These are phyloP conservation scores for baker's yeast (Saccharomyces cerevisiae) DNA, from an alignment of 805 yeast genomes.

Conservation along the genomic window DNA sequence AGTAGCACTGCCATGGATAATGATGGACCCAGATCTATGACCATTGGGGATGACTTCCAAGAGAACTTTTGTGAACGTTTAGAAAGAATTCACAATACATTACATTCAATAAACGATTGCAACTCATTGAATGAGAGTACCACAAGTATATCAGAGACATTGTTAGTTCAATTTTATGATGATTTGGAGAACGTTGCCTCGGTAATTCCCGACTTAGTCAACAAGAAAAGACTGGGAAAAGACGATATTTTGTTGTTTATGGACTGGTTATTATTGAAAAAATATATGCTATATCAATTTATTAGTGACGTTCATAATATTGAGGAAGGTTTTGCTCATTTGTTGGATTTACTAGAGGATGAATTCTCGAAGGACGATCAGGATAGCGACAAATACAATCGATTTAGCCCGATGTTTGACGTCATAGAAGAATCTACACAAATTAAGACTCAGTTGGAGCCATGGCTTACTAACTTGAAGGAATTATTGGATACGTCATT, in stretches of 20 bases:
- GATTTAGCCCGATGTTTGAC: slow-evolving; percentile 18
- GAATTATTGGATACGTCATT: slow-evolving; percentile 33
- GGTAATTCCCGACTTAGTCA: neutral
- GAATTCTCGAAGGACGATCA: slow-evolving; percentile 13
- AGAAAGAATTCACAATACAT: neutral
- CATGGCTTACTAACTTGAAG: slow-evolving; percentile 25
- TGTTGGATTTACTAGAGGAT: slow-evolving; percentile 32
- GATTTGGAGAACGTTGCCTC: neutral
- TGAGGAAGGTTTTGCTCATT: slow-evolving; percentile 31
- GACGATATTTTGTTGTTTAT: slow-evolving; percentile 3
- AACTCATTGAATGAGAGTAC: neutral
- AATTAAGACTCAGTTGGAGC: slow-evolving; percentile 22
- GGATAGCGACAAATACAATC: slow-evolving; percentile 4
- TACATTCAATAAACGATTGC: neutral
- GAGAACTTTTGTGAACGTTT: neutral
- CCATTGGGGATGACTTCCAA: neutral
- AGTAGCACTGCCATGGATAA: neutral
- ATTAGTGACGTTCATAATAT: slow-evolving; percentile 27
- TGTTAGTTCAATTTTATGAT: neutral
- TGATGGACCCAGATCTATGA: neutral
- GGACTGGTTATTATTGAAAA: slow-evolving; percentile 32
- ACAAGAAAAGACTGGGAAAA: neutral
- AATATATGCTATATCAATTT: slow-evolving; percentile 28
- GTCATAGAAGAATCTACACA: slow-evolving; percentile 30
- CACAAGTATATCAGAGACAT: neutral